A percentile compares a stretch with the other conserved stretches of the same genome.
Conservation (phyloP, 164 flowering plant species). For the Vitis rotundifolia region DNA sequence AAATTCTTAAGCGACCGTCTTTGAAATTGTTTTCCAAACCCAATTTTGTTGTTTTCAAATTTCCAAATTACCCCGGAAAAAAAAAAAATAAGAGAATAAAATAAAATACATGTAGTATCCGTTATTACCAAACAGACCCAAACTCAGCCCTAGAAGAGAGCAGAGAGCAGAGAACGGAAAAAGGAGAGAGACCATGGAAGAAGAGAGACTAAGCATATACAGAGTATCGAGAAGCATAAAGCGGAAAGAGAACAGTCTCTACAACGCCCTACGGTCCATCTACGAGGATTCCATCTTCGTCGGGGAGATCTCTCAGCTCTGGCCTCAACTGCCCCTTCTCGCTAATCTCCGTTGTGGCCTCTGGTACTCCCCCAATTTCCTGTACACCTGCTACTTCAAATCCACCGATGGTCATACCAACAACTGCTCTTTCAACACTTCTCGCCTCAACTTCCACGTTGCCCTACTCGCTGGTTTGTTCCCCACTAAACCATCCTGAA, state of each 20-base stretch:
- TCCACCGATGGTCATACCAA: conserved; percentile 96
- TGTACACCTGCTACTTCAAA: conserved; percentile 86
- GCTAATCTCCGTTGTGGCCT: conserved; percentile 96
- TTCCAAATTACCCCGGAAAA: no score
- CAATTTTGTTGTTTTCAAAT: no score
- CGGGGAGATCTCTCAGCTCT: conserved; percentile 72
- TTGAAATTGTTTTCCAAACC: no score
- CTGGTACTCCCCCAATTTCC: conserved; percentile 75
- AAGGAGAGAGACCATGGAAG: conserved; percentile 24
- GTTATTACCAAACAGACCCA: no score
- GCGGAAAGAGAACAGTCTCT: conserved; percentile 57
- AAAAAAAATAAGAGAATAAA: no score
- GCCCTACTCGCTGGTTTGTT: conserved; percentile 74
- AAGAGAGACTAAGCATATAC: conserved; percentile 61
- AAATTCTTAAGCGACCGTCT: no score
- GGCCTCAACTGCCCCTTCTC: conserved; percentile 80
- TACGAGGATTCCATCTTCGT: conserved; percentile 91
- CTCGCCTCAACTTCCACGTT: conserved; percentile 91
- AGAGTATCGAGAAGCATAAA: conserved; percentile 69
- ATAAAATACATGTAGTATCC: no score
- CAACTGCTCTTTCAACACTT: conserved; percentile 81
- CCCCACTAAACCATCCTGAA: not conserved
- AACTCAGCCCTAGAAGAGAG: no score
- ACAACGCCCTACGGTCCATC: conserved; percentile 85
- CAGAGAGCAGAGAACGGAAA: no score